Evolutionary conservation across 352 stramenopile genomes (phyloP), one percentile per base, ranked within the genome.

Genomic region (Globisporangium iwayamae): DNA sequence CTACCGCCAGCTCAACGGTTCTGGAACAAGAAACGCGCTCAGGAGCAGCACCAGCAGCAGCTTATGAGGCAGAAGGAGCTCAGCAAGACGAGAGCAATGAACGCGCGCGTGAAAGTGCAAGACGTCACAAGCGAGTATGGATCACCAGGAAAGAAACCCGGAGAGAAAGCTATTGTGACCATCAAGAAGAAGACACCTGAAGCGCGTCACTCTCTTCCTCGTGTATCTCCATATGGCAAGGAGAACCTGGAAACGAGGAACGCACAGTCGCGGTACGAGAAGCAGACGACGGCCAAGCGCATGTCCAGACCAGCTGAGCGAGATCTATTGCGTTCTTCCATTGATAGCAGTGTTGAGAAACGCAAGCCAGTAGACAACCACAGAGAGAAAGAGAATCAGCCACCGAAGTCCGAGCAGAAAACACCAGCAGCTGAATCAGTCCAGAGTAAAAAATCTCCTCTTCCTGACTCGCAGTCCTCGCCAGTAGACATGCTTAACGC

Each of bases 1-100:
- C 70, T 83, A 61, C 76, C 81, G 5, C 74, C 66, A 28, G 60
- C 60, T 2, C 72, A 89, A 41, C 72, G 83, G 7, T 90, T 81
- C 43, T 91, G 80, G 83, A 76, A 88, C 36, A 74, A 77, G 28
- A 60, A 57, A 28, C 56, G 32, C 32, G 7, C 45, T n/a, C 36
- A 52, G 3, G 39, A 59, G 50, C 60, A 65, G 22, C 41, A 72
- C 30, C 68, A 79, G 18, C 43, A 45, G 46, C 57, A 38, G 18
- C 47, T 34, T 16, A 28, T 16, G n/a, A 13, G 34, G 16, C 47
- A 61, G 36, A 50, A 62, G 50, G 52, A 39, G 39, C 22, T 66
- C 30, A 34, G 16, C n/a, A n/a, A n/a, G 20, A 18, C 46, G n/a
- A 56, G 36, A 46, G 34, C 3, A 30, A 38, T n/a, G 45, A 34